Percentiles rank a stretch among this genome's conserved stretches.
Conservation (phyloP, 2,329 filamentous ascomycete genomes). For the Trichoderma oligosporum region DNA sequence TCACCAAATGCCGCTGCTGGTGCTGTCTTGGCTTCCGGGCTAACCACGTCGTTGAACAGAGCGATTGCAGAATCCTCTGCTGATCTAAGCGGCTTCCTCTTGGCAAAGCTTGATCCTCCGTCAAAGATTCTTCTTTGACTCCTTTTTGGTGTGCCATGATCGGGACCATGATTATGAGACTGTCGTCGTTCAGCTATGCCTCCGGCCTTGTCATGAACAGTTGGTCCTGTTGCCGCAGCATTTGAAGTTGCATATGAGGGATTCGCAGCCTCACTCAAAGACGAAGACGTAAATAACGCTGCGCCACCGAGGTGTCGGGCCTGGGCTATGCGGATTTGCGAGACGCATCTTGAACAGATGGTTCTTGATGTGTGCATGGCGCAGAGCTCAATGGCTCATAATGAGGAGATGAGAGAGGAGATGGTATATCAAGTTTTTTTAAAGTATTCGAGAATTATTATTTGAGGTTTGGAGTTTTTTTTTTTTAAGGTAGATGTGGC, state of each 20-base stretch:
- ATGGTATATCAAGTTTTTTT: not conserved
- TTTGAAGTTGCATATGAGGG: slow-evolving; percentile 1
- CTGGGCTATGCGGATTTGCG: slow-evolving; percentile 26
- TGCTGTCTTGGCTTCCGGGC: slow-evolving; percentile 15
- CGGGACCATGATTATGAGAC: not conserved
- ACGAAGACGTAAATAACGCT: slow-evolving; percentile 28
- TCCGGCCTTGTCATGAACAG: not conserved
- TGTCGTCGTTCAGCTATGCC: not conserved
- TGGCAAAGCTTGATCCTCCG: slow-evolving; percentile 6
- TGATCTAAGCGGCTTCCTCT: slow-evolving; percentile 9
- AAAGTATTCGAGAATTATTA: not conserved
- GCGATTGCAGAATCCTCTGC: slow-evolving; percentile 29
- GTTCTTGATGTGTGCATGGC: slow-evolving; percentile 36
- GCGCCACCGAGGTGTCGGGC: slow-evolving; percentile 23
- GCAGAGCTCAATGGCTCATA: slow-evolving; percentile 13
- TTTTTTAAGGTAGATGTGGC: slow-evolving; percentile 19
- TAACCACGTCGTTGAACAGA: slow-evolving; percentile 38
- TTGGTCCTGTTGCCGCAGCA: not conserved
- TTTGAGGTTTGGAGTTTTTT: not conserved
- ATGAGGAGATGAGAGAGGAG: not conserved
- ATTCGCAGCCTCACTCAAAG: slow-evolving; percentile 21
- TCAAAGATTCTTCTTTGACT: not conserved
- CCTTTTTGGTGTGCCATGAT: not conserved
- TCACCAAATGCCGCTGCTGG: slow-evolving; percentile 24
- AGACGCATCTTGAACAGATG: slow-evolving; percentile 36